Evolutionary conservation across 1,139 yeast species (phyloP), one percentile per base, ranked within the genome.

Genomic region (Cylindricascospora bacillispora): DNA sequence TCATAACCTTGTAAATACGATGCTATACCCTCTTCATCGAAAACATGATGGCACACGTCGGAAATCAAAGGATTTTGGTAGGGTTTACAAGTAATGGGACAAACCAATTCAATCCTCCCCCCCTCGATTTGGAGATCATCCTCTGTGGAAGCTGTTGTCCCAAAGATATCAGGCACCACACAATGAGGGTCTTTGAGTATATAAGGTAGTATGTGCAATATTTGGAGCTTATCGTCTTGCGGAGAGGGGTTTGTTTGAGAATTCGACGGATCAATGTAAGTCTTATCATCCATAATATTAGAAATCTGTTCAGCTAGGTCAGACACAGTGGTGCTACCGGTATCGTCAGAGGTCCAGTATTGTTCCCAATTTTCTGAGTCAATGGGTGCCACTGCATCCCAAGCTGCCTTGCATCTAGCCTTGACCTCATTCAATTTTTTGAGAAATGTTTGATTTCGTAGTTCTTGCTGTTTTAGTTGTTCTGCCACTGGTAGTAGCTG

Each of bases 81-180:
- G 24, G 57, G 51, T 34, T 63, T 59, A 37, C 67, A 51, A 0
- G 83, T 70, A 9, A 78, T 59, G 0, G 89, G 86, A 48, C 83
- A 82, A 24, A 61, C 63, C 32, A 79, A 50, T 25, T 74, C 70
- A 13, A 79, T 59, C 30, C 59, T 68, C 22, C 89, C 89, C 30
- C 89, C 92, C 3, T 70, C 70, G 4, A 77, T 65, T 25, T 63
- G 67, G 24, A 77, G 34, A 13, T 74, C 82, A 9, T 70, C 77
- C 20, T 70, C 77, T 12, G 58, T 69, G n/a, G 26, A 24, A 24
- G 24, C 14, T 17, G 13, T 22, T 17, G 27, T 15, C 10, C 9
- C 7, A 18, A 7, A 7, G 21, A 27, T 25, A 17, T 35, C 37
- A 6, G 52, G 53, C 13, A 50, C 27, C 13, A 50, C 36, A 20